Conservation (phyloP, 495 filamentous ascomycete species). For the Penicillium canescens region DNA sequence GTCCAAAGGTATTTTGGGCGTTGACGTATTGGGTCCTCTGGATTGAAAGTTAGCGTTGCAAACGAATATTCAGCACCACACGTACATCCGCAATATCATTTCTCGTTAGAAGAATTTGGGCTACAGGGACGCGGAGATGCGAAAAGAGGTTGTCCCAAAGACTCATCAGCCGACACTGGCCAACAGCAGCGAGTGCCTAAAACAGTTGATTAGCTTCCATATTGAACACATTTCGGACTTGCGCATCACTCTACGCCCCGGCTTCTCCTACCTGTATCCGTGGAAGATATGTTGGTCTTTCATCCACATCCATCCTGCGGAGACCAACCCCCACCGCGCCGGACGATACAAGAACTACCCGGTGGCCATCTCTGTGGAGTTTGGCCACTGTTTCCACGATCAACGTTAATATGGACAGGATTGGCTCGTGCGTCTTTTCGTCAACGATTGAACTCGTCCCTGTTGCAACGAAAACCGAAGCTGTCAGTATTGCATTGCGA, state of each 20-base stretch:
- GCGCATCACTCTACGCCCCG: neutral
- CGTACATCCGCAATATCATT: conserved; percentile 94
- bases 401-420: conserved; percentile 81
- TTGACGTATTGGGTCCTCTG: conserved; percentile 93
- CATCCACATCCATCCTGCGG: conserved; percentile 84
- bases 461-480: conserved; percentile 31
- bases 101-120: conserved; percentile 92
- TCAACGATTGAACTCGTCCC: conserved; percentile 98
- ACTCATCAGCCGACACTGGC: conserved; percentile 92
- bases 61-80: neutral
- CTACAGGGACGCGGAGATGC: conserved; percentile 84
- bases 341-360: conserved; percentile 92
- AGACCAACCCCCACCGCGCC: conserved; percentile 94
- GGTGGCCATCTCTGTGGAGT: conserved; percentile 86
- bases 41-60: conserved; percentile 11
- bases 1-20: conserved; percentile 88
- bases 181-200: conserved; percentile 93
- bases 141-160: conserved; percentile 92
- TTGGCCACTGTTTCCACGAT: conserved; percentile 91
- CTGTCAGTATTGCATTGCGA: conserved; percentile 14
- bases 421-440: conserved; percentile 95
- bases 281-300: conserved; percentile 83
- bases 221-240: neutral
- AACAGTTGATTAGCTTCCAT: conserved; percentile 7
- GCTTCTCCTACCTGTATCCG: conserved; percentile 65